Evolutionary conservation across 2,329 filamentous ascomycete genomes (phyloP), one percentile per base, ranked within the genome.

Genomic region (Fusarium floridanum): DNA sequence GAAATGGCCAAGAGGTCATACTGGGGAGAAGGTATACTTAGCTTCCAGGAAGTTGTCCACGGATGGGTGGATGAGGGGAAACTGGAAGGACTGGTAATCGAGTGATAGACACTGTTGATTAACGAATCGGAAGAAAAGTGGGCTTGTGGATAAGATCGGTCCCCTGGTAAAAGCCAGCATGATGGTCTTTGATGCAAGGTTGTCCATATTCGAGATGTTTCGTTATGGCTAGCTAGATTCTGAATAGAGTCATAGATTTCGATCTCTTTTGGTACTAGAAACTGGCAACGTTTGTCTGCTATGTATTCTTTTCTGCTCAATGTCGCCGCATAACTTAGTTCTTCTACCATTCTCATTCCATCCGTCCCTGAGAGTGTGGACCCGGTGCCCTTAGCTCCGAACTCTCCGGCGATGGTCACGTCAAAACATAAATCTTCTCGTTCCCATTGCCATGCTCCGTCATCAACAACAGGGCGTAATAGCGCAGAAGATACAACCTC

Each of bases 1-100:
- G n/a, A n/a, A n/a, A 37, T 59, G 8, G 32, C 32, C 55, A 59
- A 59, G 20, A 59, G 55, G 55, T 59, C 55, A 11, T 59, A 59
- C 34, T 59, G 55, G 55, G 55, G 55, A 17, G 55, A 59, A 24
- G 55, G 55, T 17, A 39, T 59, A 5, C 55, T 59, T 8, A 59
- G 55, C 34, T 59, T 59, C 20, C 55, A 27, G 17, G n/a, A 59
- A 34, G 34, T 36, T 37, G 55, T 59, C 55, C 17, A 37, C 6
- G 29, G 29, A 17, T 59, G 55, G 55, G 16, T 59, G 55, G 8
- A 59, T 17, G 20, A 24, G 34, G 55, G 34, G 14, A 37, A 59
- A 36, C 7, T 59, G 9, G 29, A 37, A 24, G 55, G 20, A 20
- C 37, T 59, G 55, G 34, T 22, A 14, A 34, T 59, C 16, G 32